Base-by-base conservation (phyloP, 2,329 filamentous ascomycete species). In the Alternaria hordeiaustralica region DNA sequence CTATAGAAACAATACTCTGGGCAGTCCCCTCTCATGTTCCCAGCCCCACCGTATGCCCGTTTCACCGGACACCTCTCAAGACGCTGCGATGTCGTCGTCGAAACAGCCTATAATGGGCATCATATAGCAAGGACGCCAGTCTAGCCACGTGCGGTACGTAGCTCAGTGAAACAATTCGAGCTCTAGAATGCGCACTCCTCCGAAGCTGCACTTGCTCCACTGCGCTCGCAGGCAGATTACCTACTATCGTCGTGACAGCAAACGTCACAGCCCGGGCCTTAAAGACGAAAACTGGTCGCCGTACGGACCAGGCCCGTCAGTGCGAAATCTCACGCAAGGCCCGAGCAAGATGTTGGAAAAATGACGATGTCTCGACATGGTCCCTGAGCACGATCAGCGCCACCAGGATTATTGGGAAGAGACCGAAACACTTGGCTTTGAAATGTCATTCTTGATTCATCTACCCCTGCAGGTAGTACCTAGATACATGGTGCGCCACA, bases 401-500 rank as follows among this genome's bases (percentile, higher is more conserved):
- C 64, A 69, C 65, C 61, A 57, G 56, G 61, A 45, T 49, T 60
- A 59, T 61, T 64, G 50, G 58, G 55, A 51, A 49, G 44, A 26
- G 50, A 51, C 50, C 36, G 60, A 33, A 57, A 55, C 47, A 43
- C 41, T 67, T 57, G 50, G 54, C 54, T 57, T 41, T 58, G 47
- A 64, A 53, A 69, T 67, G 61, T 66, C 63, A 67, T 69, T 70
- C 65, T 70, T 60, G 60, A 70, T 71, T 75, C 65, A 60, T 66
- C 28, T 55, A 66, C 66, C 68, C 68, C 60, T 70, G 66, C 61
- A 62, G 70, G 67, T 61, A 64, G 63, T 61, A 64, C 68, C 64
- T 69, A 56, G 64, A 67, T 70, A 70, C 68, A 63, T 68, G 64
- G 63, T 72, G 69, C 68, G 68, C 69, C 67, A 70, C 69, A 69